These are phyloP conservation scores for Tetragonia tetragonoides DNA, from an alignment of 148 eudicot genomes.

Conservation along the genomic window DNA sequence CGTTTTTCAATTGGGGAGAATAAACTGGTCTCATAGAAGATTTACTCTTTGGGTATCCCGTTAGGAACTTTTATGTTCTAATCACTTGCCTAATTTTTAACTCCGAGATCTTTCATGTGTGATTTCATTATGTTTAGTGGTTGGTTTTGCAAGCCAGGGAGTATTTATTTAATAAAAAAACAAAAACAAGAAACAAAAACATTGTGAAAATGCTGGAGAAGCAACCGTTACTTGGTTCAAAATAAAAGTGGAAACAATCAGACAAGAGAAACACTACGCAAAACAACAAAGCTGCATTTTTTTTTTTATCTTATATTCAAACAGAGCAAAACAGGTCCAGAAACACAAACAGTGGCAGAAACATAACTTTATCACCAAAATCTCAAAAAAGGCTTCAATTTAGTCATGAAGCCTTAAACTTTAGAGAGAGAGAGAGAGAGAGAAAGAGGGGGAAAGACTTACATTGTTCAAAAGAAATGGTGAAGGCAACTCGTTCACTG, in stretches of 20 bases:
- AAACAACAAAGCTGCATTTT: slow-evolving; percentile 7
- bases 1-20: no score
- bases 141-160: no score
- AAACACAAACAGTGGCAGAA: no score
- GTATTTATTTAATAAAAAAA: no score
- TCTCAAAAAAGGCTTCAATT: not conserved
- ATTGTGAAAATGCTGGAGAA: not conserved
- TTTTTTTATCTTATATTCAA: not conserved
- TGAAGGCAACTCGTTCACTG: slow-evolving; percentile 11
- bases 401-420: not conserved
- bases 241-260: not conserved
- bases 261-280: not conserved
- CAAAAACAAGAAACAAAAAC: not conserved
- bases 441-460: not conserved
- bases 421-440: not conserved
- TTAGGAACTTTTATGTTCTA: no score
- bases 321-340: not conserved
- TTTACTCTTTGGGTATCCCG: no score
- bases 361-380: not conserved
- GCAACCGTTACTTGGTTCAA: slow-evolving; percentile 21
- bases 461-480: slow-evolving; percentile 16
- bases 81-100: no score
- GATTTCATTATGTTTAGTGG: no score
- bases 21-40: no score
- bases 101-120: no score